Conservation (phyloP, 495 filamentous ascomycete species). For the Penicillium mononematosum region DNA sequence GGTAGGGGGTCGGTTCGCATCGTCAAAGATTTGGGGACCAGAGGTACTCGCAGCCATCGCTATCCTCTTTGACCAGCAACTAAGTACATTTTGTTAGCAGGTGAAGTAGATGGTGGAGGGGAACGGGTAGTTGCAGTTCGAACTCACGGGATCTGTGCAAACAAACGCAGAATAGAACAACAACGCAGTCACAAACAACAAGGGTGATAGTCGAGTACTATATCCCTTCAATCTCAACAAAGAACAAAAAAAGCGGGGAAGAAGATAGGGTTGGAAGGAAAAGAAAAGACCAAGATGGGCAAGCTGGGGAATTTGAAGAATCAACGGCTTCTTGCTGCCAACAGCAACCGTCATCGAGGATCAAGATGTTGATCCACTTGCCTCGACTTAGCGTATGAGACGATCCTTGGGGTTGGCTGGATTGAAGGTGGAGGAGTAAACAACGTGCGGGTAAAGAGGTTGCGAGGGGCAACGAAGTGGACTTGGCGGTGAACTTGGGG, state of each 20-base stretch:
- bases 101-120: constrained; percentile 1
- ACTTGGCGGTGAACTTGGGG: constrained; percentile 26
- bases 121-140: constrained; percentile 26
- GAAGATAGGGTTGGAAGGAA: constrained; percentile 17
- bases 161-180: constrained; percentile 24
- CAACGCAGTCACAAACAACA: constrained; percentile 17
- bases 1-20: constrained; percentile 37
- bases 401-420: constrained; percentile 32
- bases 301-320: constrained; percentile 38
- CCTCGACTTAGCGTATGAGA: constrained; percentile 31
- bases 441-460: constrained; percentile 36
- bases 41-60: constrained; percentile 40
- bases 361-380: constrained; percentile 27
- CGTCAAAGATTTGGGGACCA: constrained; percentile 47
- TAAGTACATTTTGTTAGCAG: constrained; percentile 26
- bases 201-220: constrained; percentile 3
- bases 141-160: constrained; percentile 30
- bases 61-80: constrained; percentile 39
- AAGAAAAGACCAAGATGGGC: constrained; percentile 17
- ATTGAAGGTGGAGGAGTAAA: constrained; percentile 35
- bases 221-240: constrained; percentile 9
- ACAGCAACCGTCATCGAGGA: constrained; percentile 33
- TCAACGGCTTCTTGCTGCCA: constrained; percentile 20
- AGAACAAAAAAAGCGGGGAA: constrained; percentile 25
- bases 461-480: constrained; percentile 41